Conservation (phyloP, 768 basidiomycete species). For the Rhizopogon vesiculosus region DNA sequence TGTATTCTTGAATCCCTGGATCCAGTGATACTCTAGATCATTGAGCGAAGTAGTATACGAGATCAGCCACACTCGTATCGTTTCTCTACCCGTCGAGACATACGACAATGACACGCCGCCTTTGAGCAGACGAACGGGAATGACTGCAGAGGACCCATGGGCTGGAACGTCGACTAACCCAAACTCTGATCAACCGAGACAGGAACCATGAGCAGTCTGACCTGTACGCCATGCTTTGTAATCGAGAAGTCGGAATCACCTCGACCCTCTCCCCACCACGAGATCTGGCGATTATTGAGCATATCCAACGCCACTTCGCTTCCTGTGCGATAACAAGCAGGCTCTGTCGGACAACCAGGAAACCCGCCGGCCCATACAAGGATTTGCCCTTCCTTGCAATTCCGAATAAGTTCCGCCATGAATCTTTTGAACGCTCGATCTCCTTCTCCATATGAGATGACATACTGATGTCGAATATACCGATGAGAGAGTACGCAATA, state of each 20-base stretch:
- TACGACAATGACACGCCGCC: too few relatives aligned
- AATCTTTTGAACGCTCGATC: slow-evolving; percentile 18
- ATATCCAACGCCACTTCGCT: background rate
- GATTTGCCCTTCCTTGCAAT: slow-evolving; percentile 13
- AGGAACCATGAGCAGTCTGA: slow-evolving; percentile 13
- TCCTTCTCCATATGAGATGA: slow-evolving; percentile 21
- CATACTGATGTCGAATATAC: slow-evolving; percentile 18
- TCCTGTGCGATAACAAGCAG: slow-evolving; percentile 10
- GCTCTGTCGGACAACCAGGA: slow-evolving; percentile 13
- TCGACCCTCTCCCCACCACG: background rate
- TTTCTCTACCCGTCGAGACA: too few relatives aligned
- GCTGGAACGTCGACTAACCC: background rate
- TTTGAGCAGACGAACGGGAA: background rate
- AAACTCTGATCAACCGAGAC: too few relatives aligned
- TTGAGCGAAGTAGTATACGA: too few relatives aligned
- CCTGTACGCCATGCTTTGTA: slow-evolving; percentile 14
- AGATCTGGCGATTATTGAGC: background rate
- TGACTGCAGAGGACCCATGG: slow-evolving; percentile 10
- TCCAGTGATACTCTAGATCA: too few relatives aligned
- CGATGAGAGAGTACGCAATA: slow-evolving; percentile 18
- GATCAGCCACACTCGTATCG: too few relatives aligned
- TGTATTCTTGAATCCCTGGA: too few relatives aligned
- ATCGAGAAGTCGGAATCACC: slow-evolving; percentile 13
- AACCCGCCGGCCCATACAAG: slow-evolving; percentile 15
- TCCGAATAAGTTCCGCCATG: slow-evolving; percentile 11